Evolutionary conservation across 2,329 filamentous ascomycete species (phyloP), one percentile per base, ranked within the genome.

Genomic region (Phaeomoniella chlamydospora): DNA sequence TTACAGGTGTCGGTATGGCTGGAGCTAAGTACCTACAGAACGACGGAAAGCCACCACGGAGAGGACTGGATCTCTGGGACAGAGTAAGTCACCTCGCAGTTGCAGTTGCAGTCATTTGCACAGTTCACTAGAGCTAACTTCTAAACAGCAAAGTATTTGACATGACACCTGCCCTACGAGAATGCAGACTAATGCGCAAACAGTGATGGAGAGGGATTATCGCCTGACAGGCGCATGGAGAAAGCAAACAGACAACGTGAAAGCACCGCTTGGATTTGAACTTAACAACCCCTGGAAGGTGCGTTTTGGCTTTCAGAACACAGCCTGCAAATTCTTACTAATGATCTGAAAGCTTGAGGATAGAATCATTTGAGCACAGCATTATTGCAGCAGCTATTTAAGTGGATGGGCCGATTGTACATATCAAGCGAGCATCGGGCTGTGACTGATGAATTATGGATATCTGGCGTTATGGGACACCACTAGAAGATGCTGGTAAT

Each of bases 271-370:
- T 38, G 74, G 73, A 41, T 79, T 78, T 58, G 74, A 77, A 56
- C 53, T 77, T 49, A 78, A 69, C 67, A 77, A 76, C 57, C 70
- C 70, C 43, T 79, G 74, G 74, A 74, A 69, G 67, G 74, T 77
- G 65, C 39, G 67, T 52, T 9, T 15, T 22, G 15, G 37, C n/a
- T n/a, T n/a, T n/a, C n/a, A n/a, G n/a, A n/a, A n/a, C n/a, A n/a
- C n/a, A n/a, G n/a, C n/a, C n/a, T n/a, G n/a, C n/a, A n/a, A n/a
- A n/a, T n/a, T n/a, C n/a, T n/a, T n/a, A n/a, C n/a, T n/a, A n/a
- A n/a, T n/a, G n/a, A n/a, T n/a, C n/a, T n/a, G 4, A n/a, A 31
- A 45, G 43, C 36, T 38, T 34, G 48, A 40, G 17, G 37, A 43
- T 26, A 36, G 37, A 32, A 36, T 39, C 18, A 41, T 38, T 46